Evolutionary conservation across 805 yeast species (phyloP).

Genomic region (Lachancea nothofagi): DNA sequence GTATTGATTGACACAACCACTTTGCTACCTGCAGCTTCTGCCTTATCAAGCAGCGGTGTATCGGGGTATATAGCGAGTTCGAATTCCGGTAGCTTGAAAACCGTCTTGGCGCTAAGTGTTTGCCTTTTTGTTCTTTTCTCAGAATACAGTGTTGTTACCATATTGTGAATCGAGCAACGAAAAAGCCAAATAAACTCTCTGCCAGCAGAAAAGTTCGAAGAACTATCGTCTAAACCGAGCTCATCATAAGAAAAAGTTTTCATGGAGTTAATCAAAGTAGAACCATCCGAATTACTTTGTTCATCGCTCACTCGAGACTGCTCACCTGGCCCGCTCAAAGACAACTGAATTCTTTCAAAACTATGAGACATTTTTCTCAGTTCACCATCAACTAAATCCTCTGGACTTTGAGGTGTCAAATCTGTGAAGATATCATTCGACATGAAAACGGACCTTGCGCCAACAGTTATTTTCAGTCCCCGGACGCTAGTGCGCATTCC

Average conservation of each 20-base stretch:
- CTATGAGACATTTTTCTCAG: conserved; percentile 32
- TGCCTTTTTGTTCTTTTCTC: conserved; percentile 31
- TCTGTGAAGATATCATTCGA: conserved; percentile 36
- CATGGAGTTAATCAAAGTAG: conserved; percentile 1
- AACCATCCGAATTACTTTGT: conserved; percentile 10
- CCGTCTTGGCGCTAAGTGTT: conserved; percentile 27
- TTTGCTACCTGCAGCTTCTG: conserved; percentile 17
- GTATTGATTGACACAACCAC: conserved; percentile 24
- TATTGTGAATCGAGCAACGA: conserved; percentile 18
- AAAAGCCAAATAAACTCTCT: conserved; percentile 25
- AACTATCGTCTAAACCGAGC: conserved; percentile 21
- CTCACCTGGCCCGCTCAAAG: conserved; percentile 5
- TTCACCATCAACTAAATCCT: conserved; percentile 38
- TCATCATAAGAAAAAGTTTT: conserved; percentile 20
- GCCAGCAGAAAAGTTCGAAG: conserved; percentile 14
- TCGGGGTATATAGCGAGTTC: conserved; percentile 24
- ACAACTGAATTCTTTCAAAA: conserved; percentile 19
- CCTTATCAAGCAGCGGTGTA: conserved; percentile 12
- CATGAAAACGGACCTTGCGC: conserved; percentile 41
- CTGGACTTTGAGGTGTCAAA: conserved; percentile 32
- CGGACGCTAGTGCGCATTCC: conserved; percentile 22
- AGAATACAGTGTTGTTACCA: conserved; percentile 28
- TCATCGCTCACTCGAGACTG: conserved; percentile 25
- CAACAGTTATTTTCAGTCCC: conserved; percentile 29
- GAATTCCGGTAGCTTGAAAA: conserved; percentile 30